Conservation (phyloP, 805 yeast genomes). For the Myxozyma lipomycoides region DNA sequence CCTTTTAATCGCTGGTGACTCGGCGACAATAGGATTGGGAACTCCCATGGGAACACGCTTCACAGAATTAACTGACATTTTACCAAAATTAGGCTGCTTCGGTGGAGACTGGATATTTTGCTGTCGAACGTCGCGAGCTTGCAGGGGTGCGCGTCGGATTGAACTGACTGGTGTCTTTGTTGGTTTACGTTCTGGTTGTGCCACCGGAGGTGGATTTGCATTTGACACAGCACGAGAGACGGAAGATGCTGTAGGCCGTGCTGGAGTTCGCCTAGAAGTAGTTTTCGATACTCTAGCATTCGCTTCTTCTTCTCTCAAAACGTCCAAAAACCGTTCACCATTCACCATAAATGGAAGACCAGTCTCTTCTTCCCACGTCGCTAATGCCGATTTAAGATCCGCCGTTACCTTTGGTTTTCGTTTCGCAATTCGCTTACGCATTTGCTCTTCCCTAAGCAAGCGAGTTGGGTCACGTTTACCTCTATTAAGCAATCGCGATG, state of each 20-base stretch:
- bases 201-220: constrained; percentile 2
- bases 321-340: constrained; percentile 49
- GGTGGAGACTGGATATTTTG: constrained; percentile 12
- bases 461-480: constrained; percentile 54
- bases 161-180: constrained; percentile 11
- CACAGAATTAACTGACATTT: not conserved
- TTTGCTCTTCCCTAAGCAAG: constrained; percentile 71
- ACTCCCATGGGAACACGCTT: constrained; percentile 1
- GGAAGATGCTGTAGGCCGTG: constrained; percentile 8
- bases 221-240: constrained; percentile 1
- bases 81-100: constrained; percentile 19
- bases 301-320: constrained; percentile 33
- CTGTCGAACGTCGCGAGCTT: constrained; percentile 5
- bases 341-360: constrained; percentile 39
- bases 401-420: constrained; percentile 61
- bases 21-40: no score
- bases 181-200: not conserved
- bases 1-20: no score
- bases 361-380: constrained; percentile 44
- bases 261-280: constrained; percentile 16
- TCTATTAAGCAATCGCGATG: constrained; percentile 69
- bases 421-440: constrained; percentile 62
- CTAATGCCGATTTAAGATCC: constrained; percentile 48
- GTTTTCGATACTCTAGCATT: constrained; percentile 6
- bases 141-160: constrained; percentile 9